Conservation (phyloP, 2,329 filamentous ascomycete species). For the Sarocladium oryzae region DNA sequence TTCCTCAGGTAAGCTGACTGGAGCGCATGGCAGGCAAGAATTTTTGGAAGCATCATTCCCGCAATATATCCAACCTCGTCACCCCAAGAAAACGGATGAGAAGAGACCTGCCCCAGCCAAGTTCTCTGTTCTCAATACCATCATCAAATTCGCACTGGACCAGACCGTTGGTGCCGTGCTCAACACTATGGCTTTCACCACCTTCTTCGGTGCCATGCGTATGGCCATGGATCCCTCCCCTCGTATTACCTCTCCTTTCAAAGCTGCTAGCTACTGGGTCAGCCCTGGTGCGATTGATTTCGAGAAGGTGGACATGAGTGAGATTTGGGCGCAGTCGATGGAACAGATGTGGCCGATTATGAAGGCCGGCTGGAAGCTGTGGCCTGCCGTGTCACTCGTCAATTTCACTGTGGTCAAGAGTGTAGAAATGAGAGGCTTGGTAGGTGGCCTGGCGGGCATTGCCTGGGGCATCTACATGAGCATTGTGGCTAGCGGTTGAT, state of each 20-base stretch:
- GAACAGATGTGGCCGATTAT: slow-evolving; percentile 60
- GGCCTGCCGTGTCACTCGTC: slow-evolving; percentile 62
- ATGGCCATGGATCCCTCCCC: slow-evolving; percentile 37
- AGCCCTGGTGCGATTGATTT: slow-evolving; percentile 37
- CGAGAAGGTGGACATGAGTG: slow-evolving; percentile 35
- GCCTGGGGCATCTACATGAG: slow-evolving; percentile 73
- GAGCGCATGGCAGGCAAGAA: slow-evolving; percentile 68
- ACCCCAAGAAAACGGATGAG: slow-evolving; percentile 27
- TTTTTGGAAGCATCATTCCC: slow-evolving; percentile 72
- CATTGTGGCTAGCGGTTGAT: slow-evolving; percentile 40
- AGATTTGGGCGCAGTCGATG: slow-evolving; percentile 36
- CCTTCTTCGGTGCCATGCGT: slow-evolving; percentile 52
- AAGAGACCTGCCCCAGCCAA: slow-evolving; percentile 33
- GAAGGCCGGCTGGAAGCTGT: slow-evolving; percentile 60
- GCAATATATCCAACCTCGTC: slow-evolving; percentile 43
- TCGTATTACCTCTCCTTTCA: slow-evolving; percentile 28
- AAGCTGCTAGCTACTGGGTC: slow-evolving; percentile 28
- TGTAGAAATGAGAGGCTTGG: slow-evolving; percentile 62
- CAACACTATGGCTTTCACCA: slow-evolving; percentile 60
- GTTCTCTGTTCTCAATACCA: slow-evolving; percentile 57
- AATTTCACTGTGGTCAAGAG: slow-evolving; percentile 65
- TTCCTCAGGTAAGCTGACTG: no score
- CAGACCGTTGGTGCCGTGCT: slow-evolving; percentile 58
- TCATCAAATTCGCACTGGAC: slow-evolving; percentile 62
- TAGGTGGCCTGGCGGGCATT: slow-evolving; percentile 66